phyloP scores from a whole-genome alignment of 2,329 filamentous ascomycete genomes.

The Tricladium varicosporioides region DNA sequence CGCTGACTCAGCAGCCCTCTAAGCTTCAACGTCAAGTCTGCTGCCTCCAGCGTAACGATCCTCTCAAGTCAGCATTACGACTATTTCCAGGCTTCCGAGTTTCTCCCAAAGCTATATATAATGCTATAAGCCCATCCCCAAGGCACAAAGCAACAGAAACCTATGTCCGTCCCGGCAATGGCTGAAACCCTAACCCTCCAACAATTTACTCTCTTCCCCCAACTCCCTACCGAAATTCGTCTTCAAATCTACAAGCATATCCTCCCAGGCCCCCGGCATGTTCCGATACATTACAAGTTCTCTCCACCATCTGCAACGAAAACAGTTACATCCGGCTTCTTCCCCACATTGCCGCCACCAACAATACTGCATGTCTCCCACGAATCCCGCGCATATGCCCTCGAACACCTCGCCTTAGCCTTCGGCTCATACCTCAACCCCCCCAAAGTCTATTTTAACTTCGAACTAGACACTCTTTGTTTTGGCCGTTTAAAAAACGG shows the following conservation, averaged over 20 bases:
- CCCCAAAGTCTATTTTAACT: not conserved
- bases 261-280: not conserved
- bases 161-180: not conserved
- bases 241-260: not conserved
- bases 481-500: not conserved
- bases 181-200: not conserved
- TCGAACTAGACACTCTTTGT: not conserved
- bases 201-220: not conserved
- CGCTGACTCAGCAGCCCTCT: no score
- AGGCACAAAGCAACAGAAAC: no score
- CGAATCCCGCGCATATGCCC: not conserved
- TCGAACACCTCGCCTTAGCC: not conserved
- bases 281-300: not conserved
- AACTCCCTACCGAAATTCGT: not conserved
- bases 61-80: not conserved
- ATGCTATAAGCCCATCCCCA: not conserved
- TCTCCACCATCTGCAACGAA: not conserved
- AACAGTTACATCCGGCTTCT: not conserved
- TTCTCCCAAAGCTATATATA: not conserved
- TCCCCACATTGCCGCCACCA: not conserved
- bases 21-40: not conserved
- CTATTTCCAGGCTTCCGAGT: not conserved
- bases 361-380: not conserved
- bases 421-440: not conserved
- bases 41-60: not conserved